Evolutionary conservation across 208 protist species (phyloP).

Genomic region (Leishmania gerbilli): DNA sequence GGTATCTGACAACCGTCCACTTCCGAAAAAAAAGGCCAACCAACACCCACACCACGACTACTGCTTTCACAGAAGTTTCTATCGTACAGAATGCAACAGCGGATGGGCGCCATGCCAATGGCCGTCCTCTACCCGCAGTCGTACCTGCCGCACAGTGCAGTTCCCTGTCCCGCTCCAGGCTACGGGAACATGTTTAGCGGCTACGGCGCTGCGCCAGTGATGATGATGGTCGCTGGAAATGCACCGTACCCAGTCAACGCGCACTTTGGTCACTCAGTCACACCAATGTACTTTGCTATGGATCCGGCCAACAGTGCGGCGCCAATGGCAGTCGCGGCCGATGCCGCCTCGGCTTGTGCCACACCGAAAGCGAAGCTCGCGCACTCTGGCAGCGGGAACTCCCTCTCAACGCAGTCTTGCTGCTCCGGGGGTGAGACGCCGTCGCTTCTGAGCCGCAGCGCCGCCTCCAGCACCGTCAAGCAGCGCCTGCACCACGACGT

Average conservation of each 20-base stretch:
- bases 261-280: slow-evolving; percentile 12
- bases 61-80: slow-evolving; percentile 15
- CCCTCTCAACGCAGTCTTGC: slow-evolving; percentile 32
- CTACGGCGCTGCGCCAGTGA: slow-evolving; percentile 13
- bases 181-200: slow-evolving; percentile 20
- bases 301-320: slow-evolving; percentile 8
- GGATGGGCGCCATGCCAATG: slow-evolving; percentile 21
- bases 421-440: slow-evolving; percentile 23
- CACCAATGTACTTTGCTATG: slow-evolving; percentile 32
- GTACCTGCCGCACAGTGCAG: slow-evolving; percentile 13
- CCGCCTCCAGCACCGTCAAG: slow-evolving; percentile 4
- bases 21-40: background rate
- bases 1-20: background rate
- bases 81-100: slow-evolving; percentile 14
- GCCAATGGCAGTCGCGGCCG: background rate
- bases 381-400: slow-evolving; percentile 27
- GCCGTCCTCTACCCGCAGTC: slow-evolving; percentile 25
- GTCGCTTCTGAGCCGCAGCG: slow-evolving; percentile 20
- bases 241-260: slow-evolving; percentile 7
- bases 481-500: slow-evolving; percentile 35
- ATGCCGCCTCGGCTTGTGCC: slow-evolving; percentile 10
- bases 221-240: slow-evolving; percentile 12
- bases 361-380: slow-evolving; percentile 13
- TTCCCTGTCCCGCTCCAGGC: slow-evolving; percentile 11
- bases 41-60: background rate